These are phyloP conservation scores for Saccharomyces hybrid DNA, from an alignment of 1,139 yeast species.

Conservation along the genomic window DNA sequence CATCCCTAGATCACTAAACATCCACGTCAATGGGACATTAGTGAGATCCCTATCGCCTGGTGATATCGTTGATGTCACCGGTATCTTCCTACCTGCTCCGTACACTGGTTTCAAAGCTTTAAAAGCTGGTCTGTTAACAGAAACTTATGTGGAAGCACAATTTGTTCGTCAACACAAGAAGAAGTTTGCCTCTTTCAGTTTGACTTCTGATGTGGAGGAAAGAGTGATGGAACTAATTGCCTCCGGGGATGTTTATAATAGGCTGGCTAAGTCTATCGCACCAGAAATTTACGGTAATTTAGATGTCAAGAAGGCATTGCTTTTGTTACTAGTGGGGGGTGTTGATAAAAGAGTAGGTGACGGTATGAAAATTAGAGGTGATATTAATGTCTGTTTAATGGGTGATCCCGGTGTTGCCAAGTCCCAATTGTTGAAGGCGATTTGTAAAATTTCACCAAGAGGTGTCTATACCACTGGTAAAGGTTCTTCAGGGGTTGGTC, in stretches of 20 bases:
- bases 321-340: conserved; percentile 85
- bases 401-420: conserved; percentile 99
- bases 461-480: conserved; percentile 98
- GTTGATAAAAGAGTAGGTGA: conserved; percentile 92
- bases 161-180: conserved; percentile 79
- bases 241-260: conserved; percentile 68
- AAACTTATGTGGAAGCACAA: conserved; percentile 88
- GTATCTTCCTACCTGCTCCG: conserved; percentile 89
- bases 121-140: conserved; percentile 87
- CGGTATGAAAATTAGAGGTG: conserved; percentile 97
- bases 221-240: conserved; percentile 48
- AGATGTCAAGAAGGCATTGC: conserved; percentile 86
- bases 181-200: conserved; percentile 63
- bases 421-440: conserved; percentile 88
- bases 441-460: conserved; percentile 90
- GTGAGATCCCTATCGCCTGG: conserved; percentile 90
- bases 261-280: conserved; percentile 83
- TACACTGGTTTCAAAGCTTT: conserved; percentile 93
- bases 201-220: conserved; percentile 49
- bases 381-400: conserved; percentile 92
- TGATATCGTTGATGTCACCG: conserved; percentile 86
- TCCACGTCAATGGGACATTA: conserved; percentile 84
- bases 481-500: conserved; percentile 98
- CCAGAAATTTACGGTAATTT: conserved; percentile 95
- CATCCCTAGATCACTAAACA: conserved; percentile 79